phyloP scores from a whole-genome alignment of 2,329 filamentous ascomycete genomes.

The Aspergillus amoenus region DNA sequence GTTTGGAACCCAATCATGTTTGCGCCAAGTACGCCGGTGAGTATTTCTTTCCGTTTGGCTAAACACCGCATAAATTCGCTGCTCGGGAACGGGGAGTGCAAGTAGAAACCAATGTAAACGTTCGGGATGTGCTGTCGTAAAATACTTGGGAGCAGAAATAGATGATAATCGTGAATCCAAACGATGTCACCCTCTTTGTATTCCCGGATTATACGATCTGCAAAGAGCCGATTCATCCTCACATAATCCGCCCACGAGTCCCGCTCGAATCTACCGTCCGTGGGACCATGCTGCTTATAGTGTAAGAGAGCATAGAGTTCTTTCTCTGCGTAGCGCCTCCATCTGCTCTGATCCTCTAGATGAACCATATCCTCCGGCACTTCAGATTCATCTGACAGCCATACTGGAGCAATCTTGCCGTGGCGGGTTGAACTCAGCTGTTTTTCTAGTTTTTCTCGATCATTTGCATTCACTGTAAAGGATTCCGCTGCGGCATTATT shows the following conservation, averaged over 20 bases:
- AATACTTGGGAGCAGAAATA: slow-evolving; percentile 85
- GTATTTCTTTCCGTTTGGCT: slow-evolving; percentile 81
- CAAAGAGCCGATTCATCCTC: slow-evolving; percentile 88
- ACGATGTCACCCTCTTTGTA: slow-evolving; percentile 94
- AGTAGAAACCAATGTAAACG: slow-evolving; percentile 91
- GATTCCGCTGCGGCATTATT: slow-evolving; percentile 65
- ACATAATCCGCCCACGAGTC: slow-evolving; percentile 91
- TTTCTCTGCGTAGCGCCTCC: slow-evolving; percentile 87
- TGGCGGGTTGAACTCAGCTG: slow-evolving; percentile 71
- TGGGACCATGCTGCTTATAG: slow-evolving; percentile 92
- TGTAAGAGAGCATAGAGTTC: slow-evolving; percentile 92
- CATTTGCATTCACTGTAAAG: slow-evolving; percentile 67
- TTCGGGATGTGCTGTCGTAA: slow-evolving; percentile 81
- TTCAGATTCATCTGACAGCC: slow-evolving; percentile 78
- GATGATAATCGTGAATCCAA: slow-evolving; percentile 90
- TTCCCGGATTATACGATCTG: slow-evolving; percentile 79
- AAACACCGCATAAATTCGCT: slow-evolving; percentile 93
- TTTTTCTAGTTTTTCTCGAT: slow-evolving; percentile 71
- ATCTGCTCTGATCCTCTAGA: slow-evolving; percentile 78
- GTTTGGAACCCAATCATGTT: slow-evolving; percentile 96
- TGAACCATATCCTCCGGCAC: slow-evolving; percentile 65
- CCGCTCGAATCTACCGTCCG: slow-evolving; percentile 77
- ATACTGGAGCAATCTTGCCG: slow-evolving; percentile 81
- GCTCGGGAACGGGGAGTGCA: slow-evolving; percentile 92
- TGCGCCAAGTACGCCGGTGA: slow-evolving; percentile 84